Base-by-base conservation (phyloP, 2,329 filamentous ascomycete genomes). In the Fusarium transvaalense region DNA sequence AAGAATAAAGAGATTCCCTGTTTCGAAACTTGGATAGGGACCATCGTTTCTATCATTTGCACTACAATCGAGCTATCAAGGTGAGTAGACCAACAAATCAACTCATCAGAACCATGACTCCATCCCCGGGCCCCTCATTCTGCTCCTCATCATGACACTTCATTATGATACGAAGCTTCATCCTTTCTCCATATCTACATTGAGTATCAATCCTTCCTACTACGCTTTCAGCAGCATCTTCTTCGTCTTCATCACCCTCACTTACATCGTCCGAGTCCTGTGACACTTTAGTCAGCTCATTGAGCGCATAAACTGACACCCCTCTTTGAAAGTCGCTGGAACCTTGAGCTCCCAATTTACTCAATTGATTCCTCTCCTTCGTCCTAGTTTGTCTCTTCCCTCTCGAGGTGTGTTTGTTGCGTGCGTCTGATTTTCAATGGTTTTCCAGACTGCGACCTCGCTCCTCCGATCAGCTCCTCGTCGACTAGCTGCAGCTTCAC, bases 381-480 rank as follows among this genome's bases (percentile, higher is more conserved):
- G 42, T 31, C 62, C 39, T 25, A 59, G 56, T 61, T 65, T 62
- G 56, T 53, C 51, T 43, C 21, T 39, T 46, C 45, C 64, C 39
- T 39, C 34, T 63, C 10, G 34, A 38, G 55, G 65, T 60, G 51
- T 60, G 43, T 34, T 32, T 58, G 46, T 70, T 60, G 56, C 66
- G 51, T 64, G 35, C 56, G 52, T 71, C 66, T 63, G 65, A 64
- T 61, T 61, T 66, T 71, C 62, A 51, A 75, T 75, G 73, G 59
- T 73, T 43, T 58, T 71, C 42, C 71, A 74, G 63, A 63, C 72
- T 25, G 54, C 63, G n/a, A 57, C 61, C 27, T 71, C 66, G 21
- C 58, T 75, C 45, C 54, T 73, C 45, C 72, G 70, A 56, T 63
- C 58, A 51, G 58, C 59, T 57, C 65, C 69, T 54, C 66, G 65